These are phyloP conservation scores for Fusarium miscanthi DNA, from an alignment of 2,329 filamentous ascomycete species.

Conservation along the genomic window DNA sequence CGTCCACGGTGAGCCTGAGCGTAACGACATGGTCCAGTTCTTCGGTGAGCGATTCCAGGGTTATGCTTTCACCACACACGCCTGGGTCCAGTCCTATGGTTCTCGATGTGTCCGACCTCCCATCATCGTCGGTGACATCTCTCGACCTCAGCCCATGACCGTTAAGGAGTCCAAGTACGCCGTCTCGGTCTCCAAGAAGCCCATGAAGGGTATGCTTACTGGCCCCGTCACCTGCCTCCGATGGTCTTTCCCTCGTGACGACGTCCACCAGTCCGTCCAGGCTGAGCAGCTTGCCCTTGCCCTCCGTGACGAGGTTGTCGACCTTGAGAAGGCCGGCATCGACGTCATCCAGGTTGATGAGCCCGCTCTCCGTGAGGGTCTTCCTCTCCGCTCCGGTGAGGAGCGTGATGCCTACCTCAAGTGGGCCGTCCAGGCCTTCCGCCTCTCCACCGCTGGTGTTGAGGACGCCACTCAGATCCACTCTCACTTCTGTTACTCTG, in stretches of 20 bases:
- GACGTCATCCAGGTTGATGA: conserved; percentile 99
- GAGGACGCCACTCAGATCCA: conserved; percentile 98
- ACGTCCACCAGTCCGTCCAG: conserved; percentile 98
- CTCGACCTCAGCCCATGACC: conserved; percentile 95
- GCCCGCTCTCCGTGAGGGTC: conserved; percentile 98
- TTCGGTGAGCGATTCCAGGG: conserved; percentile 97
- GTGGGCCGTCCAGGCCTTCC: conserved; percentile 99
- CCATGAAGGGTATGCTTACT: conserved; percentile 99
- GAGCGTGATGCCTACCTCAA: conserved; percentile 97
- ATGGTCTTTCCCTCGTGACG: conserved; percentile 99
- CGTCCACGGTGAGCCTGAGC: conserved; percentile 98
- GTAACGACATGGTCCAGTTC: conserved; percentile 99
- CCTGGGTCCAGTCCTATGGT: conserved; percentile 98
- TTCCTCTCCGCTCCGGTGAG: conserved; percentile 91
- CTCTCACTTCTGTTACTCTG: conserved; percentile 99
- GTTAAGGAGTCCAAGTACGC: conserved; percentile 99
- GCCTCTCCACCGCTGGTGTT: conserved; percentile 91
- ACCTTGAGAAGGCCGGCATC: conserved; percentile 96
- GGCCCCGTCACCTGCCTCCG: conserved; percentile 98
- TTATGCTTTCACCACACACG: conserved; percentile 98
- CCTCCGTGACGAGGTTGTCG: conserved; percentile 97
- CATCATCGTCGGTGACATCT: conserved; percentile 99
- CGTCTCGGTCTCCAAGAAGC: conserved; percentile 94
- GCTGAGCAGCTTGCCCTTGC: conserved; percentile 98
- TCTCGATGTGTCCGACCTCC: conserved; percentile 98